These are phyloP conservation scores for Glaciozyma martinii DNA, from an alignment of 768 basidiomycete species.

Conservation along the genomic window DNA sequence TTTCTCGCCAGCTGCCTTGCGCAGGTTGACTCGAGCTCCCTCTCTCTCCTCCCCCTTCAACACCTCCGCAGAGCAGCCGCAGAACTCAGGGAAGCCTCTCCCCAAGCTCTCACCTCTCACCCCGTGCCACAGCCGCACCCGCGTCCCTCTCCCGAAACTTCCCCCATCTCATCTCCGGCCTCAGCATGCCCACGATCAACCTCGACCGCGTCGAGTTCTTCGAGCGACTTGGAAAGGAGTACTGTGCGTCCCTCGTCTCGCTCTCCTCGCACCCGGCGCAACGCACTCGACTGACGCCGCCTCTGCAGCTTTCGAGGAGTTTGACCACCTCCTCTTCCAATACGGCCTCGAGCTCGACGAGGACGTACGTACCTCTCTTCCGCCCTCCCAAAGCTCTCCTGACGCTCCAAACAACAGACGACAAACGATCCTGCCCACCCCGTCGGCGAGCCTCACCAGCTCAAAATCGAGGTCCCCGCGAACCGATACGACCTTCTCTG, in stretches of 20 bases:
- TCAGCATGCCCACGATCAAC: slow-evolving; percentile 73
- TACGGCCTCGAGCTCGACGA: slow-evolving; percentile 97
- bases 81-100: too few relatives aligned
- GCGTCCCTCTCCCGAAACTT: too few relatives aligned
- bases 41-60: too few relatives aligned
- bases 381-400: neutral
- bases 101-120: too few relatives aligned
- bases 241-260: slow-evolving; percentile 48
- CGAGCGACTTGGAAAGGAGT: slow-evolving; percentile 69
- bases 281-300: slow-evolving; percentile 10
- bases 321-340: slow-evolving; percentile 91
- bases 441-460: slow-evolving; percentile 52
- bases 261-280: neutral
- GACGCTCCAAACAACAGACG: slow-evolving; percentile 18
- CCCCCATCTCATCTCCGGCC: neutral
- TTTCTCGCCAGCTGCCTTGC: too few relatives aligned
- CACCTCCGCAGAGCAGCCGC: too few relatives aligned
- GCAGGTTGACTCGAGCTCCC: too few relatives aligned
- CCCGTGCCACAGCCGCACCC: too few relatives aligned
- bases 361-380: slow-evolving; percentile 52
- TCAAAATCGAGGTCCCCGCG: slow-evolving; percentile 98
- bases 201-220: slow-evolving; percentile 94
- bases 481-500: slow-evolving; percentile 98
- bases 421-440: slow-evolving; percentile 27
- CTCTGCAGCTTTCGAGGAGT: slow-evolving; percentile 73